Base-by-base conservation (phyloP, 2,329 filamentous ascomycete species). In the Pezicula radicicola region DNA sequence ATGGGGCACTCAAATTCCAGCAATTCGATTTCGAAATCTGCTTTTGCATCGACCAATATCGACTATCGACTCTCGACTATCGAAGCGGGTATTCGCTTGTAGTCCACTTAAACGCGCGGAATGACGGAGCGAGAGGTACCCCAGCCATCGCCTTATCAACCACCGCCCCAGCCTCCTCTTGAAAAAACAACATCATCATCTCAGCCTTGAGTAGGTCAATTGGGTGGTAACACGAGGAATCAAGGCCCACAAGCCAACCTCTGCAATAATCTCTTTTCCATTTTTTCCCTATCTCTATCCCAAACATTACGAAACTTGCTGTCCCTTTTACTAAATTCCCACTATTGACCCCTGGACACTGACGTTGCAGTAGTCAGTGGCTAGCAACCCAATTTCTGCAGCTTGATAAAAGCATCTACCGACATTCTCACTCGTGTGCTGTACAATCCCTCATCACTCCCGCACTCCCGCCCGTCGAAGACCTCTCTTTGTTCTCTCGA, bases 381-480 rank as follows among this genome's bases (percentile, higher is more conserved):
- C 55, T 57, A 55, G 55, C 48, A 52, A 40, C 50, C 45, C 33
- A 60, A 55, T 49, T 60, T 28, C 55, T 52, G 52, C 55, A 54
- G 39, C 46, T 37, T 54, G 16, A 49, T 56, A 52, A 60, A 58
- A 25, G 33, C 57, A 59, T 55, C 50, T 53, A 37, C 48, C 54
- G n/a, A 50, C 54, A 51, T 51, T 21, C 15, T 25, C 36, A 6
- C 27, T 12, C 27, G 9, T 30, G n/a, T n/a, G 12, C 15, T 40
- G n/a, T 21, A 40, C 19, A 16, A 16, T 40, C 37, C 37, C n/a
- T 16, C 37, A 16, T 40, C 37, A 10, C 37, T 16, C n/a, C 15
- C n/a, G 8, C 15, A 3, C 15, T 16, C n/a, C n/a, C 30, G 30
- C n/a, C n/a, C 30, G 30, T 33, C 30, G 30, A 33, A 13, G 30